Evolutionary conservation across 768 basidiomycete species (phyloP).

Genomic region (Suillus bovinus): DNA sequence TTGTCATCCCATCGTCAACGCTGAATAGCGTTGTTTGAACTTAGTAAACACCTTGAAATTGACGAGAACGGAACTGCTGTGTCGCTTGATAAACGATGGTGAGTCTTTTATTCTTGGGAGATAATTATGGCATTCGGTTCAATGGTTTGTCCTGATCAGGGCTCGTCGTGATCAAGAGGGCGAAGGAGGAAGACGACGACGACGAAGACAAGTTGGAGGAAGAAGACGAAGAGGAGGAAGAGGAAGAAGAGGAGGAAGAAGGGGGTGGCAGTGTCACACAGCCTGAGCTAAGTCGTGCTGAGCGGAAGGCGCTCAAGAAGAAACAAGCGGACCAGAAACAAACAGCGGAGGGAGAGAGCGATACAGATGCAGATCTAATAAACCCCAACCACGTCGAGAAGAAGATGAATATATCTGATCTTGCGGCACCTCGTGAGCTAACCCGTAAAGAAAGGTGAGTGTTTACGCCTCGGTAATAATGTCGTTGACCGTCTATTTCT

Average conservation of each 20-base stretch:
- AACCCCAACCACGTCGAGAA: slow-evolving; percentile 79
- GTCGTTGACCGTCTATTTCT: background rate
- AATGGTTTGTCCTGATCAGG: slow-evolving; percentile 18
- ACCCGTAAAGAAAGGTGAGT: slow-evolving; percentile 65
- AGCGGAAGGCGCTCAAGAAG: slow-evolving; percentile 84
- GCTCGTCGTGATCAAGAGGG: slow-evolving; percentile 41
- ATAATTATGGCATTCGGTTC: background rate
- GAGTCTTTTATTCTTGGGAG: slow-evolving; percentile 17
- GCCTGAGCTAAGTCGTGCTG: slow-evolving; percentile 66
- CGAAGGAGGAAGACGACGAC: too few relatives aligned
- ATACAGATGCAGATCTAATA: slow-evolving; percentile 68
- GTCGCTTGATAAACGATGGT: slow-evolving; percentile 48
- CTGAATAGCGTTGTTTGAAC: slow-evolving; percentile 15
- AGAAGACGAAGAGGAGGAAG: slow-evolving; percentile 42
- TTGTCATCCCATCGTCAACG: slow-evolving; percentile 7
- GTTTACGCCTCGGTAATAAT: slow-evolving; percentile 1
- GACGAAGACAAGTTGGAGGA: slow-evolving; percentile 41
- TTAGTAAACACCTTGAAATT: slow-evolving; percentile 59
- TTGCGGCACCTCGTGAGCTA: slow-evolving; percentile 62
- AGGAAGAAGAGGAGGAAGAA: slow-evolving; percentile 41
- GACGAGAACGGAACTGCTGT: slow-evolving; percentile 59
- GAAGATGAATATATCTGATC: slow-evolving; percentile 75
- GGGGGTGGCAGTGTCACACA: slow-evolving; percentile 31
- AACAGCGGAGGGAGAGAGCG: slow-evolving; percentile 48
- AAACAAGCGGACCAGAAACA: slow-evolving; percentile 54